Base-by-base conservation (phyloP, 345 rosid genomes). In the Barbarea vulgaris region DNA sequence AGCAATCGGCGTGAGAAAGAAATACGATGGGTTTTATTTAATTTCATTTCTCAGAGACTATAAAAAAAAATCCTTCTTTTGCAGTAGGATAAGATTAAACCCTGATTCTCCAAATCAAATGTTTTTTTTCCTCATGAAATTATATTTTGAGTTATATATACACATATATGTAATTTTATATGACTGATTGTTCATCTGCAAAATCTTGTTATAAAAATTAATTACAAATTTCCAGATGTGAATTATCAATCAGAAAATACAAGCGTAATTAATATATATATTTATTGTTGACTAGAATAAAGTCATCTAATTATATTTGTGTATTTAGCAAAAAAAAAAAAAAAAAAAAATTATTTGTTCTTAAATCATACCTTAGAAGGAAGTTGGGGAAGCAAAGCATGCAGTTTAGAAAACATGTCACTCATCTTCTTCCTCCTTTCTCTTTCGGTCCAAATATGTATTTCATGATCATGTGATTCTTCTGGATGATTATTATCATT, bases 401-500 rank as follows among this genome's bases (percentile, higher is more conserved):
- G 92, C 63, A 91, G 89, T 57, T 69, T 80, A 58, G 81, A 0
- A 67, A 91, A 91, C 97, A 88, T 85, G 78, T 81, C 81, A 54
- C 89, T 88, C 93, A 87, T 89, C 84, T 83, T 92, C 77, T 88
- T 92, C 55, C 97, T 89, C 69, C 96, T 81, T 28, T 92, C 92
- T 79, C 96, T 82, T 41, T 91, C 97, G 0, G 93, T 89, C 90
- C 85, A 84, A 27, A 88, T 87, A 77, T 91, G 97, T 27, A 76
- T 79, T 42, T 85, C 89, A 73, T 88, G 89, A 41, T 79, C 85
- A 2, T 84, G 80, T 60, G 83, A 84, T 9, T 73, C 83, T 2
- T 37, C 76, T 63, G 36, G 64, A 14, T n/a, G 44, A 19, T 33
- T 31, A 24, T 64, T 48, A 37, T 41, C 81, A 6, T 56, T 34